phyloP scores from a whole-genome alignment of 306 rosid species.

The Cucurbita ficifolia region DNA sequence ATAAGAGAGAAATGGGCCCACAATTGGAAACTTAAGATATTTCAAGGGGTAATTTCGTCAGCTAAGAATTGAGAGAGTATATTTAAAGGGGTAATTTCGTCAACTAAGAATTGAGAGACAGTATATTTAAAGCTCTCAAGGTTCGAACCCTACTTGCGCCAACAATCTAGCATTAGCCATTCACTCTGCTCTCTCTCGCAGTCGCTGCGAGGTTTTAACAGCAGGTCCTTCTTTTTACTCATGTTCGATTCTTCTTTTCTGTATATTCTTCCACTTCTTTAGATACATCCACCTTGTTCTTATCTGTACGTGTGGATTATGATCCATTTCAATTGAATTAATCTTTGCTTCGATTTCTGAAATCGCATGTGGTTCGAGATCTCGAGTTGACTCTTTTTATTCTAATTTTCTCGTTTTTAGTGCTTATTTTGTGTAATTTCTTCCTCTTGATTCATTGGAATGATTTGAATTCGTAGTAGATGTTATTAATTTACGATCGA shows the following conservation, averaged over 20 bases:
- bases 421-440: neutral
- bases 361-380: neutral
- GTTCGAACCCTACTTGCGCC: neutral
- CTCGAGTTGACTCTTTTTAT: neutral
- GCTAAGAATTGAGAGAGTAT: neutral
- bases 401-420: neutral
- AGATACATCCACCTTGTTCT: neutral
- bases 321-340: neutral
- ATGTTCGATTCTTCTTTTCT: neutral
- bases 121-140: neutral
- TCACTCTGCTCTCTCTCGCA: neutral
- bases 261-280: neutral
- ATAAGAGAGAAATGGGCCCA: too few relatives aligned
- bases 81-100: constrained; percentile 11
- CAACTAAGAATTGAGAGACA: neutral
- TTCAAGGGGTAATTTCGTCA: constrained; percentile 11
- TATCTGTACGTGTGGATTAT: too few relatives aligned
- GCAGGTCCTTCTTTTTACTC: neutral
- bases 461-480: neutral
- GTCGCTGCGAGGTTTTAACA: constrained; percentile 19
- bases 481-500: neutral
- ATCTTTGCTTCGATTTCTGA: neutral
- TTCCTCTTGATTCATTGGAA: neutral
- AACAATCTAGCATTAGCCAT: neutral
- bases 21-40: too few relatives aligned